phyloP scores from a whole-genome alignment of 345 rosid genomes.

The Brassica nigra region DNA sequence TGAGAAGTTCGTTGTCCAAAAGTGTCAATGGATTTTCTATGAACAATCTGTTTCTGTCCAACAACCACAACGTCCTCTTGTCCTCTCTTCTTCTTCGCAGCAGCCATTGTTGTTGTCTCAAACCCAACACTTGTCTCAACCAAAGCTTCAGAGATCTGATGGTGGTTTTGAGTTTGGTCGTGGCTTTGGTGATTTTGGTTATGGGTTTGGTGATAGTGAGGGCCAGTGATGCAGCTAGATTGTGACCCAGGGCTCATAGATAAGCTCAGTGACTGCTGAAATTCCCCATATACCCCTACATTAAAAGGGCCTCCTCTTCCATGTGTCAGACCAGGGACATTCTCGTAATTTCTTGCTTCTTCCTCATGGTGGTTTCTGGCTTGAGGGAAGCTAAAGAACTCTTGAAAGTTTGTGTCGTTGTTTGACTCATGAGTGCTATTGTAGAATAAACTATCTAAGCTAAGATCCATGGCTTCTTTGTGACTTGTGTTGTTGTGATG shows the following conservation, averaged over 20 bases:
- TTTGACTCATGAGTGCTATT: constrained; percentile 44
- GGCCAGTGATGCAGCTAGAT: constrained; percentile 74
- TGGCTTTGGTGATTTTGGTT: constrained; percentile 23
- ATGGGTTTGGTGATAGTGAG: constrained; percentile 42
- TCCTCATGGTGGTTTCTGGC: constrained; percentile 51
- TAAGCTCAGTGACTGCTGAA: constrained; percentile 85
- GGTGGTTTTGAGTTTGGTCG: constrained; percentile 32
- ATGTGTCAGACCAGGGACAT: constrained; percentile 53
- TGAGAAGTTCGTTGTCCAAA: constrained; percentile 99
- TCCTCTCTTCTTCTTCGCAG: constrained; percentile 66
- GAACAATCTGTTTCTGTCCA: constrained; percentile 73
- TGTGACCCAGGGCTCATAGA: constrained; percentile 98
- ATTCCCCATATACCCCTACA: constrained; percentile 70
- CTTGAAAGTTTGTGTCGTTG: constrained; percentile 44
- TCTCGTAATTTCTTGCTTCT: constrained; percentile 45
- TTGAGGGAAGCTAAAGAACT: constrained; percentile 45
- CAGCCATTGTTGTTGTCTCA: constrained; percentile 49
- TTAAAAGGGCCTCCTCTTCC: constrained; percentile 55
- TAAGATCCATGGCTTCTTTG: constrained; percentile 75
- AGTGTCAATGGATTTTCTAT: constrained; percentile 93
- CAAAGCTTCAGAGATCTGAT: constrained; percentile 48
- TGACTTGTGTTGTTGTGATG: constrained; percentile 62
- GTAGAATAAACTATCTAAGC: constrained; percentile 69
- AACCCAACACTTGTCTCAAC: constrained; percentile 49
- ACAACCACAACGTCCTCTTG: constrained; percentile 55